Evolutionary conservation across 2,329 filamentous ascomycete species (phyloP), one percentile per base, ranked within the genome.

Genomic region (Colletotrichum sp.): DNA sequence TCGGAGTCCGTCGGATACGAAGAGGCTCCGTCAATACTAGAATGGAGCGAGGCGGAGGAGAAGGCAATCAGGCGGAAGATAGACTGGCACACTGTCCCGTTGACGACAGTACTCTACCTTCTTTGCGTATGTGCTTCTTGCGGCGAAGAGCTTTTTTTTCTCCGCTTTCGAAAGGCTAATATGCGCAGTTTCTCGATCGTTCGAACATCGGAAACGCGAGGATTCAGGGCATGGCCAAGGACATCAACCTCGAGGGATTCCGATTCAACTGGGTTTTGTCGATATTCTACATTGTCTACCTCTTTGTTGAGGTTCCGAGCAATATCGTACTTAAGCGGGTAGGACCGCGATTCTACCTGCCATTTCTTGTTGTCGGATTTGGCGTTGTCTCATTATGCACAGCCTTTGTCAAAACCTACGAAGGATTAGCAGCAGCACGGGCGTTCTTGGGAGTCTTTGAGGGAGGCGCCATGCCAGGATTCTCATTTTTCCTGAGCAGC

Each of bases 251-350:
- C 13, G 77, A 81, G 24, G 86, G 87, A n/a, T 82, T 86, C 66
- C 86, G 86, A 14, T 91, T 90, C 85, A 92, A 91, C 79, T 90
- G 89, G 85, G 87, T 89, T 0, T 87, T 90, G 1, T 90, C 89
- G 67, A 87, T 90, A 74, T 91, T 92, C 84, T 91, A 91, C 82
- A 88, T 92, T 74, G 80, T 89, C 71, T 91, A 91, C 81, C 84
- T 90, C 68, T 81, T 89, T 32, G 84, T 90, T 74, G 90, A 91
- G 79, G 85, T 91, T 1, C 90, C 90, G 4, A 88, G 87, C 80
- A 90, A 91, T 79, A 86, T 91, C 73, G 61, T 91, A 6, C 84
- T 92, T 61, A 91, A 91, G 82, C 84, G 82, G 28, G 80, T 91
- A 70, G 89, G 90, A 2, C 86, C 88, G 1, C 87, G 88, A 62